Percentiles rank a stretch among this genome's conserved stretches.
Evolutionary conservation across 1,284 basidiomycete species (phyloP).

Genomic region (Neolentinus lepideus): DNA sequence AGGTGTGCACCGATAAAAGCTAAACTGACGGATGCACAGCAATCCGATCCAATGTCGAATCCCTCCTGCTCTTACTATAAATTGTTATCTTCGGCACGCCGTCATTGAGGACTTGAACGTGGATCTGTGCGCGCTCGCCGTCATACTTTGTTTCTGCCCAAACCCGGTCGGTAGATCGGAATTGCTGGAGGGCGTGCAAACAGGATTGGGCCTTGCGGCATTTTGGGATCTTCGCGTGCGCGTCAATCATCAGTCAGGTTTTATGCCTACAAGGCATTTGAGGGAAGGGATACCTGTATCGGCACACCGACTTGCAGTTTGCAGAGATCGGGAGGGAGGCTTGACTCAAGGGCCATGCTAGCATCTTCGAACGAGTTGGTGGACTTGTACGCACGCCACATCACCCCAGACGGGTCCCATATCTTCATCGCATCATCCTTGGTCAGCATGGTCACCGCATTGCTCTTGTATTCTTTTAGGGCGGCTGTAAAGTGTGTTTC

Average conservation of each 20-base stretch:
- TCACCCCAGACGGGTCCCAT: slow-evolving; percentile 57
- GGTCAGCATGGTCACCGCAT: slow-evolving; percentile 47
- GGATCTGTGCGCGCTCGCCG: slow-evolving; percentile 85
- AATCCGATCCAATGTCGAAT: slow-evolving; percentile 69
- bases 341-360: slow-evolving; percentile 40
- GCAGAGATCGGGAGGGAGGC: slow-evolving; percentile 9
- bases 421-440: slow-evolving; percentile 58
- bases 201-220: slow-evolving; percentile 64
- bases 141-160: slow-evolving; percentile 92
- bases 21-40: slow-evolving; percentile 56
- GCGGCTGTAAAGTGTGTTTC: slow-evolving; percentile 37
- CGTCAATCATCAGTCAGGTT: neutral
- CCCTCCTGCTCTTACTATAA: slow-evolving; percentile 78
- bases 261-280: too few species aligned
- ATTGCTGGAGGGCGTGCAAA: slow-evolving; percentile 44
- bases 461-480: slow-evolving; percentile 47
- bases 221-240: slow-evolving; percentile 62
- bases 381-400: slow-evolving; percentile 49
- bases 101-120: slow-evolving; percentile 46
- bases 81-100: slow-evolving; percentile 52
- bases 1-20: too few species aligned
- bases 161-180: slow-evolving; percentile 37
- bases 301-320: slow-evolving; percentile 37
- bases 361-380: slow-evolving; percentile 55
- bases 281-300: too few species aligned